A percentile compares a stretch with the other conserved stretches of the same genome.
Evolutionary conservation across 306 rosid genomes (phyloP).

Genomic region (Pueraria montana): DNA sequence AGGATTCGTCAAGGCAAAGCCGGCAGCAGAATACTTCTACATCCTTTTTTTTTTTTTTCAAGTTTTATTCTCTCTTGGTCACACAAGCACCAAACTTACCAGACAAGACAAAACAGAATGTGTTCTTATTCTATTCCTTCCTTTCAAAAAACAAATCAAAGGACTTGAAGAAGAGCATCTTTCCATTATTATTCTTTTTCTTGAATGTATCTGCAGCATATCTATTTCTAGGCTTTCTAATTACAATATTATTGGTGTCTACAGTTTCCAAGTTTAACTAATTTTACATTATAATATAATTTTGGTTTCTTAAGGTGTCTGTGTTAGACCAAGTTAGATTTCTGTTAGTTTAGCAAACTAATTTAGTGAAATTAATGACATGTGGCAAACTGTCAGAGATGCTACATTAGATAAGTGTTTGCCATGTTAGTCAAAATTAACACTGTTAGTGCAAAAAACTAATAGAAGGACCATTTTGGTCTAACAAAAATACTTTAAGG

Average conservation of each 20-base stretch:
- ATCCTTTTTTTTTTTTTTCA: constrained; percentile 35
- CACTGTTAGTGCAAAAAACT: no score
- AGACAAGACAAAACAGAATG: constrained; percentile 51
- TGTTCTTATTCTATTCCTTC: constrained; percentile 52
- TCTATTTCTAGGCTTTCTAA: constrained; percentile 21
- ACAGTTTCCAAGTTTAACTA: constrained; percentile 6
- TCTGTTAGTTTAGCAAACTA: no score
- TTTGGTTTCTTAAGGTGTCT: no score
- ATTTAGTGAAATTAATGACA: no score
- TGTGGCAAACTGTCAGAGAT: no score
- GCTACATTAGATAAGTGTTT: no score
- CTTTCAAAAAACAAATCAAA: constrained; percentile 40
- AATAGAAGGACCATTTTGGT: no score
- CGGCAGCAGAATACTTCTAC: constrained; percentile 45
- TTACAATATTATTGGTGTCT: neutral
- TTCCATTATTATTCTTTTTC: constrained; percentile 39
- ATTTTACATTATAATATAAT: neutral
- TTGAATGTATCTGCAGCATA: constrained; percentile 34
- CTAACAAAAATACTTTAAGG: no score
- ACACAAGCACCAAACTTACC: constrained; percentile 47
- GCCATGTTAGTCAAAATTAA: no score
- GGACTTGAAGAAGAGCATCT: constrained; percentile 41
- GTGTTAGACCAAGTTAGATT: no score
- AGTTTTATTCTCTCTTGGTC: constrained; percentile 49
- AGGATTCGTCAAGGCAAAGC: constrained; percentile 48